These are phyloP conservation scores for Fonsecaea erecta DNA, from an alignment of 2,329 filamentous ascomycete species.

Conservation along the genomic window DNA sequence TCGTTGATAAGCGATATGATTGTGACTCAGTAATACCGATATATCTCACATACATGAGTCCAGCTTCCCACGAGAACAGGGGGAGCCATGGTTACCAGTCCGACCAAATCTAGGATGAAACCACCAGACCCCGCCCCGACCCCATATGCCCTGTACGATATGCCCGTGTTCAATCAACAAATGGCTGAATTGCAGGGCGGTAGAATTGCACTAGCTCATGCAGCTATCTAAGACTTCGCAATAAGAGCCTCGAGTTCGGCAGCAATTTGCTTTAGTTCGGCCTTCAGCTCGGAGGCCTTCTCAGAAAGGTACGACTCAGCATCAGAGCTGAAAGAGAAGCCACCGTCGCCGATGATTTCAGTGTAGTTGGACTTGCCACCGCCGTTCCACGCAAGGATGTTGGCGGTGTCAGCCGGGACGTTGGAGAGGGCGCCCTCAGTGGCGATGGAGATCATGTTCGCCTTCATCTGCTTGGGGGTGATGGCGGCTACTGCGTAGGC, in stretches of 20 bases:
- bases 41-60: constrained; percentile 16
- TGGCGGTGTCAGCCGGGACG: constrained; percentile 83
- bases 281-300: constrained; percentile 53
- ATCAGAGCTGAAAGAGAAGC: constrained; percentile 58
- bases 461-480: constrained; percentile 93
- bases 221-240: constrained; percentile 27
- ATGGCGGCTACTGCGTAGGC: constrained; percentile 88
- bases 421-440: constrained; percentile 78
- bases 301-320: constrained; percentile 51
- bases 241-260: constrained; percentile 34
- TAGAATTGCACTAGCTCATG: not conserved
- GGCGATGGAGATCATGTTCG: constrained; percentile 79
- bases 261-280: constrained; percentile 38
- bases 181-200: constrained; percentile 2
- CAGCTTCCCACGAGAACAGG: constrained; percentile 4
- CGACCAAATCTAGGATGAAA: constrained; percentile 15
- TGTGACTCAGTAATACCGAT: constrained; percentile 8
- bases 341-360: constrained; percentile 74
- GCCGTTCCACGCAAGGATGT: constrained; percentile 98
- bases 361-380: constrained; percentile 91
- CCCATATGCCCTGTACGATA: constrained; percentile 7
- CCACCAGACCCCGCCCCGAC: not conserved
- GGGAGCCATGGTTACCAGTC: constrained; percentile 4
- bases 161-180: not conserved
- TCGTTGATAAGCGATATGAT: constrained; percentile 4